A percentile compares a stretch with the other conserved stretches of the same genome.
phyloP scores from a whole-genome alignment of 805 yeast species.

The Metschnikowia borealis region DNA sequence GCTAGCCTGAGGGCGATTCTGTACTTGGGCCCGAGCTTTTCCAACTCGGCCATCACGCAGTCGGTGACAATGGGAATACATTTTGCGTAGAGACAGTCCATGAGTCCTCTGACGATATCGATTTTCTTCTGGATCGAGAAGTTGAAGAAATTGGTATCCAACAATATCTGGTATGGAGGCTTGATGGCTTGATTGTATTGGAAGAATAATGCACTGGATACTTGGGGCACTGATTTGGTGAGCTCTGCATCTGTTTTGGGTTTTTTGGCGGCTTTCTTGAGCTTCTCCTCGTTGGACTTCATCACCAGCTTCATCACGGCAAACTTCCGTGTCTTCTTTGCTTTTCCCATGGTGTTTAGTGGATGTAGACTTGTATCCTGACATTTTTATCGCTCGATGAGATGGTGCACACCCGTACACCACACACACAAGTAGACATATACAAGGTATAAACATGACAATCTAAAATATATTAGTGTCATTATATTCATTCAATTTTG shows the following conservation, averaged over 20 bases:
- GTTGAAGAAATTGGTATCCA: conserved; percentile 96
- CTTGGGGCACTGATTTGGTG: conserved; percentile 66
- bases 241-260: conserved; percentile 64
- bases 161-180: conserved; percentile 96
- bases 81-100: conserved; percentile 92
- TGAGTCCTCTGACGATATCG: conserved; percentile 92
- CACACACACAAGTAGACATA: background rate
- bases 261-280: conserved; percentile 28
- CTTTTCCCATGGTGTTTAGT: conserved; percentile 73
- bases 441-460: too few species aligned
- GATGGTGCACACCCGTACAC: conserved; percentile 16
- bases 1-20: conserved; percentile 91
- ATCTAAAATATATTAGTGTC: too few species aligned
- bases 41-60: conserved; percentile 97
- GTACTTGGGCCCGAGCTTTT: conserved; percentile 90
- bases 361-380: background rate
- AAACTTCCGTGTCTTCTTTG: conserved; percentile 94
- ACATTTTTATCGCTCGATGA: background rate
- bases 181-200: conserved; percentile 90
- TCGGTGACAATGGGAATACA: conserved; percentile 95
- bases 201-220: conserved; percentile 91
- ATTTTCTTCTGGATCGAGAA: conserved; percentile 94
- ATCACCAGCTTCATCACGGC: conserved; percentile 86
- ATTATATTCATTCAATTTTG: too few species aligned
- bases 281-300: conserved; percentile 59